phyloP scores from a whole-genome alignment of 352 stramenopile genomes.

The Phytophthora chlamydospora region DNA sequence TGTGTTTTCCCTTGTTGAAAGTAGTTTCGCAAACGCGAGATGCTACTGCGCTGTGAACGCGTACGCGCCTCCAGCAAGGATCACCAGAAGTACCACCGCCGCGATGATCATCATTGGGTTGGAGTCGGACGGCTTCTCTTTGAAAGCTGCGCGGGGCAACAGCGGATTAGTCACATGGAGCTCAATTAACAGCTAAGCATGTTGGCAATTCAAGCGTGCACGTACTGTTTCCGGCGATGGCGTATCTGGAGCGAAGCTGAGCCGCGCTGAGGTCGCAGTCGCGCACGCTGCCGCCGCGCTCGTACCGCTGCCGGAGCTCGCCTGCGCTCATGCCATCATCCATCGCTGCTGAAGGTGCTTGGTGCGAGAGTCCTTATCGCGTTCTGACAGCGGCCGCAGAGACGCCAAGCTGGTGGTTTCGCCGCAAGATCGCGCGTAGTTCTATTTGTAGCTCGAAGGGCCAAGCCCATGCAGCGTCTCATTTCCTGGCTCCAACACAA shows the following conservation, averaged over 20 bases:
- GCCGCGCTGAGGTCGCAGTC: constrained; percentile 81
- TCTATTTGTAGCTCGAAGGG: too few species aligned
- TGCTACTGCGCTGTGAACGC: constrained; percentile 44
- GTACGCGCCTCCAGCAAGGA: constrained; percentile 62
- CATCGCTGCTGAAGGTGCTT: constrained; percentile 23
- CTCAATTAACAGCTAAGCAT: neutral
- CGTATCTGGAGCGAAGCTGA: constrained; percentile 79
- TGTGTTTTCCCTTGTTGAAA: constrained; percentile 1
- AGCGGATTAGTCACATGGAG: neutral
- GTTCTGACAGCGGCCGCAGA: neutral
- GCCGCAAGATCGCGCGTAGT: too few species aligned
- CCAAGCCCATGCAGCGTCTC: too few species aligned
- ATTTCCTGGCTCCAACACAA: too few species aligned
- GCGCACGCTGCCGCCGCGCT: constrained; percentile 71
- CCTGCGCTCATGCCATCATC: constrained; percentile 73
- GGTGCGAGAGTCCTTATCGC: constrained; percentile 4
- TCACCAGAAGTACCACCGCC: constrained; percentile 51
- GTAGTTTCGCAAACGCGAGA: neutral
- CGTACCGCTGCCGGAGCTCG: constrained; percentile 77
- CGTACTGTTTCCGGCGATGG: constrained; percentile 84
- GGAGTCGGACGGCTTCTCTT: constrained; percentile 57
- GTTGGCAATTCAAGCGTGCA: constrained; percentile 1
- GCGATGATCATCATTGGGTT: constrained; percentile 59
- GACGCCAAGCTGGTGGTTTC: neutral
- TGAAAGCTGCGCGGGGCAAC: constrained; percentile 51